Evolutionary conservation across 2,329 filamentous ascomycete genomes (phyloP).

Genomic region (Fusarium musae): DNA sequence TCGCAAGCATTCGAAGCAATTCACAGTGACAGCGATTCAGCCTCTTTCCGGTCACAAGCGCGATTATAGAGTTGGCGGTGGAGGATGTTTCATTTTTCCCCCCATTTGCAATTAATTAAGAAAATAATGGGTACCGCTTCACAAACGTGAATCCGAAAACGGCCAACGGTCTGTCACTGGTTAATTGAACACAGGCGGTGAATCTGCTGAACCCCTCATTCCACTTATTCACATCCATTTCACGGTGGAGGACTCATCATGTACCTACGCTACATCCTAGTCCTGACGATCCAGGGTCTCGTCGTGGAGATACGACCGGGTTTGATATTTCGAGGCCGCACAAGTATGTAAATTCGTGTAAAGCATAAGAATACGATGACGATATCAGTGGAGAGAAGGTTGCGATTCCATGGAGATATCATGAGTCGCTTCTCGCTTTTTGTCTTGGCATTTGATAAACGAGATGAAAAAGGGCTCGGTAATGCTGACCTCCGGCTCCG

Average conservation of each 20-base stretch:
- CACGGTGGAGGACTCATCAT: conserved; percentile 6
- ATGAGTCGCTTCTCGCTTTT: conserved; percentile 8
- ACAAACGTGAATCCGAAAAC: conserved; percentile 13
- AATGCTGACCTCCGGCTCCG: conserved; percentile 11
- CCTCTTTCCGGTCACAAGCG: conserved; percentile 9
- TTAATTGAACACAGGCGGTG: conserved; percentile 19
- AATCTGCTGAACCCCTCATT: conserved; percentile 30
- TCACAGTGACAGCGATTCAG: background rate
- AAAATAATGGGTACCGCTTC: conserved; percentile 15
- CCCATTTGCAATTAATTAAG: background rate
- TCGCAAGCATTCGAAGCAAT: conserved; percentile 15
- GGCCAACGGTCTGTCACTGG: conserved; percentile 4
- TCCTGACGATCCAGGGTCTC: conserved; percentile 35
- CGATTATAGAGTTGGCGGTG: conserved; percentile 8
- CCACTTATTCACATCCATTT: conserved; percentile 21
- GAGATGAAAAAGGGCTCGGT: conserved; percentile 20
- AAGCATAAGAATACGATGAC: conserved; percentile 14
- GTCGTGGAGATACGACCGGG: conserved; percentile 12
- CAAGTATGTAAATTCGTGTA: conserved; percentile 8
- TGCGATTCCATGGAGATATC: conserved; percentile 4
- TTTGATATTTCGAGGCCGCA: background rate
- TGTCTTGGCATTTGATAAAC: conserved; percentile 29
- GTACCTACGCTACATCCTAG: background rate
- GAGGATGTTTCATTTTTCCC: conserved; percentile 14
- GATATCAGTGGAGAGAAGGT: conserved; percentile 23